These are phyloP conservation scores for Amauroascus verrucosus DNA, from an alignment of 2,329 filamentous ascomycete genomes.

Conservation along the genomic window DNA sequence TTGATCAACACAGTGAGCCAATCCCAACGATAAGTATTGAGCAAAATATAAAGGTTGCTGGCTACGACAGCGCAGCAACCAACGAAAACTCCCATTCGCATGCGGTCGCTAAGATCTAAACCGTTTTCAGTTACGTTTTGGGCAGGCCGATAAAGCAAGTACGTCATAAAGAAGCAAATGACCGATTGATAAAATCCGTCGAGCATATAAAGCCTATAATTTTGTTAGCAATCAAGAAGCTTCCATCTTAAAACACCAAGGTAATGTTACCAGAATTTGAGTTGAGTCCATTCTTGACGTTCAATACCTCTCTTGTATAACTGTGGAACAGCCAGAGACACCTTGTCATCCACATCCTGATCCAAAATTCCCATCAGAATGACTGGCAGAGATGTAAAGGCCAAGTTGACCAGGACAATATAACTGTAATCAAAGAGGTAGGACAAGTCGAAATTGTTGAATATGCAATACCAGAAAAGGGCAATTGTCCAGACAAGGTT, in stretches of 20 bases:
- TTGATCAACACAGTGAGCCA: conserved; percentile 87
- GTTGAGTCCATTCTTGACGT: conserved; percentile 88
- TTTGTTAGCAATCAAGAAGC: conserved; percentile 4
- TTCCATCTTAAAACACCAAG: neutral
- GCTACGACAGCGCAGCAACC: conserved; percentile 73
- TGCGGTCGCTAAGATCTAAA: conserved; percentile 64
- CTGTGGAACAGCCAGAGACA: conserved; percentile 88
- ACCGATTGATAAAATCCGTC: conserved; percentile 93
- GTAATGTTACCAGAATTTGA: conserved; percentile 77
- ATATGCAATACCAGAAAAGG: conserved; percentile 97
- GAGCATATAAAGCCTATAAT: conserved; percentile 73
- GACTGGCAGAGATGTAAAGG: conserved; percentile 90
- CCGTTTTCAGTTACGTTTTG: conserved; percentile 63
- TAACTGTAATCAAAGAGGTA: conserved; percentile 98
- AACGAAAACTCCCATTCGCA: conserved; percentile 77
- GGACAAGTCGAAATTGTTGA: conserved; percentile 88
- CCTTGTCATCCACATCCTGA: conserved; percentile 88
- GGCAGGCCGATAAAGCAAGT: conserved; percentile 61
- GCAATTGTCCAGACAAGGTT: conserved; percentile 96
- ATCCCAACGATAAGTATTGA: conserved; percentile 97
- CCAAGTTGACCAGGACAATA: conserved; percentile 90
- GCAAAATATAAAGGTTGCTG: conserved; percentile 87
- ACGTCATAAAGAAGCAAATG: conserved; percentile 87
- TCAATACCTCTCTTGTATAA: conserved; percentile 93
- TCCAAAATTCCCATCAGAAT: conserved; percentile 94